Conservation (phyloP, 202 grass and related monocot genomes). For the Cymbopogon flexuosus region DNA sequence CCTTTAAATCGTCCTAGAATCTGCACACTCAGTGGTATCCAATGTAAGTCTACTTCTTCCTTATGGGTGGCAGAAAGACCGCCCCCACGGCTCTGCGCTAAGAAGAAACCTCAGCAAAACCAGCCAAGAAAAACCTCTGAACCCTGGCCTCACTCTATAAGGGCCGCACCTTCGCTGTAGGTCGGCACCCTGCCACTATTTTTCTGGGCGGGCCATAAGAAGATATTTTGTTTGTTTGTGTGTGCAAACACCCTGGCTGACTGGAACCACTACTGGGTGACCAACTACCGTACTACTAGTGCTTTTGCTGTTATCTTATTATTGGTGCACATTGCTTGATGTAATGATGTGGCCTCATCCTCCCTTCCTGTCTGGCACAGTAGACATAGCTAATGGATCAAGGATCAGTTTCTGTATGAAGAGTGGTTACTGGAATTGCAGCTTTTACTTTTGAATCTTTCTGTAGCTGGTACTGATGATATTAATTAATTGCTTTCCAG, state of each 20-base stretch:
- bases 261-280: neutral
- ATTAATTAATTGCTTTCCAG: constrained; percentile 23
- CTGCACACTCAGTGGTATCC: constrained; percentile 42
- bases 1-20: constrained; percentile 76
- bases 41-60: constrained; percentile 41
- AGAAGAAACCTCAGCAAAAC: neutral
- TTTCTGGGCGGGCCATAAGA: neutral
- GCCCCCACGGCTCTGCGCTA: neutral
- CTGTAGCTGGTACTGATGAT: neutral
- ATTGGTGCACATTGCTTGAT: neutral
- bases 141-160: neutral
- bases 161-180: neutral
- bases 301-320: neutral
- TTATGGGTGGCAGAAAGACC: neutral
- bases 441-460: neutral
- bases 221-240: no score
- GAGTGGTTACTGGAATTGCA: neutral
- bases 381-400: neutral
- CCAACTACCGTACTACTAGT: neutral
- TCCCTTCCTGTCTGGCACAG: neutral
- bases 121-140: neutral
- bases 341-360: neutral
- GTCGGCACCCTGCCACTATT: neutral
- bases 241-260: neutral
- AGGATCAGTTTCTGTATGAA: neutral